Base-by-base conservation (phyloP, 2,329 filamentous ascomycete species). In the Immersiporthe knoxdaviesiana region DNA sequence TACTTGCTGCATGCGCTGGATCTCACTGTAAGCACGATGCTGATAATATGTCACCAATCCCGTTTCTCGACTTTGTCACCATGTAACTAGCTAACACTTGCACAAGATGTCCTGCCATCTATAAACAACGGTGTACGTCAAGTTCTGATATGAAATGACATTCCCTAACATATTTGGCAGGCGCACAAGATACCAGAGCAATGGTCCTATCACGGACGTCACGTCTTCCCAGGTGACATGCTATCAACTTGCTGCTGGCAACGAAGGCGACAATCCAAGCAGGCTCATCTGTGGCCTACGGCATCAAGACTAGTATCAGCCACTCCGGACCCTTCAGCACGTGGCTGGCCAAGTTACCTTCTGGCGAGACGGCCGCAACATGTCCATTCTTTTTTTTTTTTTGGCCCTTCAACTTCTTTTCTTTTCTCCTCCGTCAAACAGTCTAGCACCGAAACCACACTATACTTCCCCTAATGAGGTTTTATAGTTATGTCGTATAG, bases 121-220 rank as follows among this genome's bases (percentile, higher is more conserved):
- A 65, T 68, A 12, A 68, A 68, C 4, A 47, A 32, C 35, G 67
- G 67, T 18, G 67, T 68, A 47, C 27, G 52, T 56, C 6, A 5
- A 8, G 16, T 30, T 5, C 1, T 6, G 7, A 1, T 24, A 1
- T 47, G 24, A 12, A n/a, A 27, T n/a, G 18, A 27, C 56, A 24
- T 44, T 8, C 16, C 0, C 60, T 68, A 12, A 68, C 50, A 21
- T 39, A 12, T 16, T 16, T 3, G 24, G 1, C 39, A 68, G 67
- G 54, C 12, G 82, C 12, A 79, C 81, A 62, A 85, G 85, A 76
- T 85, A 79, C 75, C 82, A 86, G 74, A 79, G 76, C 75, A 85
- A 85, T 72, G 81, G 79, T 1, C 83, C 82, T 70, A 83, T 86
- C 47, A 83, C 82, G 3, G 79, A 84, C 70, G 84, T 86, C 39